Evolutionary conservation across 257 asterid species (phyloP), one percentile per base, ranked within the genome.

Genomic region (Handroanthus guayacan): DNA sequence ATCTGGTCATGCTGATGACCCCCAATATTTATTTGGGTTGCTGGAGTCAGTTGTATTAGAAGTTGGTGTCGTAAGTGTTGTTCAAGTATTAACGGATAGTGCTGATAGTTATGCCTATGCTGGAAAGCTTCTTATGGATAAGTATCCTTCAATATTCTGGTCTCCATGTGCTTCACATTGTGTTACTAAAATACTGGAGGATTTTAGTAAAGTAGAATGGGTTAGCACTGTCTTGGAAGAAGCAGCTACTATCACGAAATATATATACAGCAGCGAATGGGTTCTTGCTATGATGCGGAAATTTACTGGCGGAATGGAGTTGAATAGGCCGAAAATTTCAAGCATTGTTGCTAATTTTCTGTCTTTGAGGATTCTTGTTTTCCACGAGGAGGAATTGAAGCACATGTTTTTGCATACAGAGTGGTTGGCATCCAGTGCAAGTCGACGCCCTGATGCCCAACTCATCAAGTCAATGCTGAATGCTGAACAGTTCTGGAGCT

Each of bases 161-260:
- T 83, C 89, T 72, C 87, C 89, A 5, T 83, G 89, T 71, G 83
- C 86, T 17, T 83, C 89, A 16, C 55, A 76, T 65, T 86, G 86
- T 74, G 69, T 81, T 52, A 66, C 61, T 67, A 73, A 58, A 51
- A 86, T 81, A 47, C 79, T 86, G 82, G 83, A 83, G 64, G 89
- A 86, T 81, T 60, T 83, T 36, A 69, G 84, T 56, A n/a, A 81
- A 76, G 75, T 57, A 51, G 86, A 86, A 48, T 81, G 88, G 86
- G 80, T 83, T 74, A 78, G 70, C 17, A 56, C 65, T 62, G 88
- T 86, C 72, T 78, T 86, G 71, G 81, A 86, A 73, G 86, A 86
- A 62, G 86, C 82, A 61, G 77, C 66, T 44, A 77, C 77, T 14
- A 61, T 83, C 71, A 75, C 73, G 14, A 77, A 51, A 34, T 79